Evolutionary conservation across 2,329 filamentous ascomycete species (phyloP), one percentile per base, ranked within the genome.

Genomic region (Nemania sp.): DNA sequence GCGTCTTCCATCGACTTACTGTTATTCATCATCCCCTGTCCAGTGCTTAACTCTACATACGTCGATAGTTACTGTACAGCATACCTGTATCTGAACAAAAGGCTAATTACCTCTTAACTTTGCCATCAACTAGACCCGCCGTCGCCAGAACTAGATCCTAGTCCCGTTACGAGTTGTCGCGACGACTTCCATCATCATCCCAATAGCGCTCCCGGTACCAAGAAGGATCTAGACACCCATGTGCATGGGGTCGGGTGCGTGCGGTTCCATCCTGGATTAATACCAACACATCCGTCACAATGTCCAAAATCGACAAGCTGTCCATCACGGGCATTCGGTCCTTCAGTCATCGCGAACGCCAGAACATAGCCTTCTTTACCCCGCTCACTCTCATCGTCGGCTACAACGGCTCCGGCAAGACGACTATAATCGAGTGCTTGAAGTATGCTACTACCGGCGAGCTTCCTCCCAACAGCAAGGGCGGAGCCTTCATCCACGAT

Each of bases 391-490:
- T 99, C 70, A 99, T 99, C 73, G 97, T 99, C 66, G 96, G 96
- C 66, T 93, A 94, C 81, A 99, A 99, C 83, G 96, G 96, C 63
- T 98, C 95, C 0, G 96, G 96, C 70, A 99, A 99, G 83, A 99
- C 96, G 10, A 98, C 96, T 66, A 97, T 99, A 77, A 99, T 99
- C 81, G 96, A 99, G 81, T 97, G 94, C 79, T 91, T 99, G 77
- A 98, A 98, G 79, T 99, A 98, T 89, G 94, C 93, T 60, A 98
- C 97, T 20, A 98, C 94, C 7, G 97, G 96, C 64, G 92, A 97
- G 76, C 87, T 97, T 55, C 96, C 96, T 1, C 93, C 96, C 35
- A 97, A 98, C 83, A 94, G 91, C 83, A 92, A 90, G 73, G 92
- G 92, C 29, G 94, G 94, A 35, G 94, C 95, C 57, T 99, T 98